Percentiles rank a stretch among this genome's conserved stretches.
phyloP scores from a whole-genome alignment of 768 basidiomycete species.

The Exsudoporus frostii region DNA sequence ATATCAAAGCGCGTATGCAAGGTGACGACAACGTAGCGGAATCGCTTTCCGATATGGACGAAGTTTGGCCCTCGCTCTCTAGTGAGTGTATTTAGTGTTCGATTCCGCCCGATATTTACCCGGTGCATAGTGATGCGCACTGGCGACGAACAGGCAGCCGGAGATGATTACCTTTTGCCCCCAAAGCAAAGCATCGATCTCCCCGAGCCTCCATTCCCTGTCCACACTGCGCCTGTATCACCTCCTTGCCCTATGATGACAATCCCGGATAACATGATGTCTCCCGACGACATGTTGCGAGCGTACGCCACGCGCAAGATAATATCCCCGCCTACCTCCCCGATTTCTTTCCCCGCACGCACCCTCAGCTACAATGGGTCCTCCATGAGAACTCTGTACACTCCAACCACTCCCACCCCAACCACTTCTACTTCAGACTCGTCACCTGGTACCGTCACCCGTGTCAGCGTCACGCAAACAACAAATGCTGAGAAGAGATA shows the following conservation, averaged over 20 bases:
- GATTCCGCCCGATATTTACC: conserved; percentile 3
- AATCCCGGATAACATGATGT: conserved; percentile 42
- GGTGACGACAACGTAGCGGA: conserved; percentile 29
- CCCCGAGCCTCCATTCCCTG: conserved; percentile 34
- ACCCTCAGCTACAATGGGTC: conserved; percentile 22
- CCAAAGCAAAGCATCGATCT: conserved; percentile 22
- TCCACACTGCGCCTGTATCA: conserved; percentile 32
- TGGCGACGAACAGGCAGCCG: conserved; percentile 32
- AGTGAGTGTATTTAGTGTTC: conserved; percentile 39
- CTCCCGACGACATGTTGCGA: conserved; percentile 74
- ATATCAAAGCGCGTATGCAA: conserved; percentile 54
- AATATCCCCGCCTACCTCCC: conserved; percentile 31
- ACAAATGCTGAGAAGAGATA: conserved; percentile 21
- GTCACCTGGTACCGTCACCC: neutral
- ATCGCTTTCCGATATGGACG: conserved; percentile 45
- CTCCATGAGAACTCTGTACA: conserved; percentile 30
- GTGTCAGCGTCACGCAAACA: conserved; percentile 7
- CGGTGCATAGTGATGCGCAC: conserved; percentile 67
- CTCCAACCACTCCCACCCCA: conserved; percentile 19
- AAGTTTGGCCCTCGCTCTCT: conserved; percentile 65
- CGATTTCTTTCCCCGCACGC: conserved; percentile 31
- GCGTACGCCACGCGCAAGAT: conserved; percentile 58
- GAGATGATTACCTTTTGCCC: conserved; percentile 48
- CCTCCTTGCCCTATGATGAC: conserved; percentile 39
- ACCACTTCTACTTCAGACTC: conserved; percentile 11